A percentile compares a stretch with the other conserved stretches of the same genome.
phyloP scores from a whole-genome alignment of 2,329 filamentous ascomycete species.

The Tolypocladium guangdongense region DNA sequence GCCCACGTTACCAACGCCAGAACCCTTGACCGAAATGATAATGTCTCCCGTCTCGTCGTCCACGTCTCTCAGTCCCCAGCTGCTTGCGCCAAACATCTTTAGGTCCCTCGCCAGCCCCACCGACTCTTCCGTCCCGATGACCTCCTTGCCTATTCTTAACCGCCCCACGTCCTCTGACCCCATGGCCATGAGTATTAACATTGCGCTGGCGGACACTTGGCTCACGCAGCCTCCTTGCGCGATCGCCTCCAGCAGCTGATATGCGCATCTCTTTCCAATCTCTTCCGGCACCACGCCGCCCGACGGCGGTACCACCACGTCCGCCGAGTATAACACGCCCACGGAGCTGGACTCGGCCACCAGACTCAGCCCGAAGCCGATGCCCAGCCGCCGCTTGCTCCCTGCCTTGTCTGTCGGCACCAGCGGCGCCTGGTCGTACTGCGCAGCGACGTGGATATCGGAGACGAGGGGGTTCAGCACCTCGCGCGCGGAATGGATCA shows the following conservation, averaged over 20 bases:
- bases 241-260: slow-evolving; percentile 77
- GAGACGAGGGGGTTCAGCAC: slow-evolving; percentile 76
- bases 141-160: slow-evolving; percentile 67
- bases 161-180: slow-evolving; percentile 91
- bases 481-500: slow-evolving; percentile 84
- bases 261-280: slow-evolving; percentile 77
- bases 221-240: slow-evolving; percentile 74
- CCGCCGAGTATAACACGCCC: slow-evolving; percentile 79
- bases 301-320: slow-evolving; percentile 61
- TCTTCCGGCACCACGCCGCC: slow-evolving; percentile 85
- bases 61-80: slow-evolving; percentile 78
- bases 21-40: slow-evolving; percentile 82
- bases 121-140: slow-evolving; percentile 70
- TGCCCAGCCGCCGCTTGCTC: slow-evolving; percentile 57
- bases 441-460: slow-evolving; percentile 82
- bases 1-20: slow-evolving; percentile 88
- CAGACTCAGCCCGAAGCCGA: slow-evolving; percentile 83
- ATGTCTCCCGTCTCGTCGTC: slow-evolving; percentile 60
- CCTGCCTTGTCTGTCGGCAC: slow-evolving; percentile 40
- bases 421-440: slow-evolving; percentile 58
- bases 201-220: slow-evolving; percentile 57
- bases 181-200: slow-evolving; percentile 93
- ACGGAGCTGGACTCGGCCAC: slow-evolving; percentile 82
- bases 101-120: slow-evolving; percentile 76
- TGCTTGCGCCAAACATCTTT: slow-evolving; percentile 77